Percentiles rank a stretch among this genome's conserved stretches.
Evolutionary conservation across 1,284 basidiomycete genomes (phyloP).

Genomic region (Ceratobasidium sp.): DNA sequence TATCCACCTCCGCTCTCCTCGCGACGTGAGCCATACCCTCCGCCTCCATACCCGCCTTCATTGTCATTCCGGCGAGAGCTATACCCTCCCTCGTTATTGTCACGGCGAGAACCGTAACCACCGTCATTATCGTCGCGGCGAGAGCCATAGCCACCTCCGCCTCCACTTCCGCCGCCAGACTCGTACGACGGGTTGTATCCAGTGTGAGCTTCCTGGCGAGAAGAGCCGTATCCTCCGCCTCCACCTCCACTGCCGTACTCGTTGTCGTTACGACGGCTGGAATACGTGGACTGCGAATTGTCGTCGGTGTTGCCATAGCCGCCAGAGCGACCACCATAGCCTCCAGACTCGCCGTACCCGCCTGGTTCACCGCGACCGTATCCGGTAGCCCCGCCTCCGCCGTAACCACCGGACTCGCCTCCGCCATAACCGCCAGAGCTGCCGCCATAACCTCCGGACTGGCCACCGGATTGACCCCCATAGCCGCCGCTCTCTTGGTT

Average conservation of each 20-base stretch:
- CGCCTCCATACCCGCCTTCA: not conserved
- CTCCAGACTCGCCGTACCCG: conserved; percentile 25
- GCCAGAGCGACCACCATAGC: conserved; percentile 17
- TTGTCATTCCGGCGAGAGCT: conserved; percentile 22
- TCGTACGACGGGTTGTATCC: conserved; percentile 42
- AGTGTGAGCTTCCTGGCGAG: conserved; percentile 29
- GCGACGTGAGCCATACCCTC: conserved; percentile 22
- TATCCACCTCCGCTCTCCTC: not conserved
- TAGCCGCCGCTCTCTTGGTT: not conserved
- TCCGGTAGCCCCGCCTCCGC: not conserved
- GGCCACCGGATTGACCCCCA: too few species aligned
- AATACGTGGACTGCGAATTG: conserved; percentile 28
- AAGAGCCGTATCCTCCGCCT: conserved; percentile 53
- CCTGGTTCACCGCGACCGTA: conserved; percentile 26
- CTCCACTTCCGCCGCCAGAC: conserved; percentile 19
- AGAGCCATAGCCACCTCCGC: not conserved
- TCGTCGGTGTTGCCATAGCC: conserved; percentile 24
- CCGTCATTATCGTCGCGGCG: conserved; percentile 3
- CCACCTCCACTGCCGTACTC: conserved; percentile 50
- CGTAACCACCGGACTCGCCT: not conserved
- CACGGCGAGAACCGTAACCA: conserved; percentile 13
- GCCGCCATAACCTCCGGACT: conserved; percentile 16
- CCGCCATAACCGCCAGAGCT: conserved; percentile 34
- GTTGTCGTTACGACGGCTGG: conserved; percentile 3
- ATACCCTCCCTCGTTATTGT: conserved; percentile 20